Evolutionary conservation across 768 basidiomycete species (phyloP).

Genomic region (Podaxis pistillaris): DNA sequence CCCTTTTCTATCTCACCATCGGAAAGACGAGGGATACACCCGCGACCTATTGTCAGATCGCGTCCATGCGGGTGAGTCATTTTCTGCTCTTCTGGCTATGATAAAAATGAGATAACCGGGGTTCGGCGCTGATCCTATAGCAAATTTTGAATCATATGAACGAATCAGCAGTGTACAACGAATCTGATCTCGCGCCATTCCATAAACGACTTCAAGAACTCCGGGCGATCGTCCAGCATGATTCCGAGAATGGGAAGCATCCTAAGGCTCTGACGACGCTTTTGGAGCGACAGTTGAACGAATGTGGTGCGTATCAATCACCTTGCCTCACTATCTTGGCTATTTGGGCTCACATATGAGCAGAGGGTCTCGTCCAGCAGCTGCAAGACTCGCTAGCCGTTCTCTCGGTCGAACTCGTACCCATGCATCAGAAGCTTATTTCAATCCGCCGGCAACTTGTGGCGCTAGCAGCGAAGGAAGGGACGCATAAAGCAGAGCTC

Average conservation of each 20-base stretch:
- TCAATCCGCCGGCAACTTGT: constrained; percentile 86
- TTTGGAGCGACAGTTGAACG: constrained; percentile 86
- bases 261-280: constrained; percentile 86
- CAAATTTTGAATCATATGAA: constrained; percentile 96
- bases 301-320: constrained; percentile 70
- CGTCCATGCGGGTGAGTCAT: constrained; percentile 87
- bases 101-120: not conserved
- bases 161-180: constrained; percentile 93
- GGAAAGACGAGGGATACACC: constrained; percentile 94
- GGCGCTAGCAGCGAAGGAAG: constrained; percentile 83
- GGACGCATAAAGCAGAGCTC: constrained; percentile 80
- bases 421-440: constrained; percentile 87
- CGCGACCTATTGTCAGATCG: constrained; percentile 94
- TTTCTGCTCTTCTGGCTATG: constrained; percentile 1
- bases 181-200: constrained; percentile 87
- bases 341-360: not conserved
- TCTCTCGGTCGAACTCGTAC: constrained; percentile 85
- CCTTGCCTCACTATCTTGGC: not conserved
- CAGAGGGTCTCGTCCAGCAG: constrained; percentile 74
- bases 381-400: constrained; percentile 86
- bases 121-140: constrained; percentile 38
- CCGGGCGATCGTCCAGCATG: constrained; percentile 81
- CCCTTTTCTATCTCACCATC: constrained; percentile 96
- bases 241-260: constrained; percentile 78
- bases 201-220: constrained; percentile 77